Base-by-base conservation (phyloP, 2,329 filamentous ascomycete species). In the Scortechinia acanthostroma region DNA sequence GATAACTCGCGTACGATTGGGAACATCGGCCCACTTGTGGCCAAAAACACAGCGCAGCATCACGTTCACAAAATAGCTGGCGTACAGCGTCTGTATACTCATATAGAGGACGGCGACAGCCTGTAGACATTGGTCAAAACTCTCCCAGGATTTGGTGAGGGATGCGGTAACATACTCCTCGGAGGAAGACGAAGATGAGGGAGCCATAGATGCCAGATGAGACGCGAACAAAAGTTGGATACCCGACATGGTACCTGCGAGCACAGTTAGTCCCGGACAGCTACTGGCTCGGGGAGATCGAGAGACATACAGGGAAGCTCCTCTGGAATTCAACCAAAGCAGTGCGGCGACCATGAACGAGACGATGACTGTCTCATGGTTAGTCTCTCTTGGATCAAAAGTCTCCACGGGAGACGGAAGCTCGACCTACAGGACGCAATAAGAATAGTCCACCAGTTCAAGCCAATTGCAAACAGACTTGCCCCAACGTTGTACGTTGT, bases 21-120 rank as follows among this genome's bases (percentile, higher is more conserved):
- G 61, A 22, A 76, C 59, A 28, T 59, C 55, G 1, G 60, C 46
- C 63, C 64, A 68, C 2, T 51, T 51, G 17, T 53, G 51, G 1
- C 65, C 66, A 33, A 64, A 66, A 25, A 68, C 57, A 48, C 60
- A 61, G 17, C 62, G 57, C 10, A 69, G 52, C 35, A 61, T 55
- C 2, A 65, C 59, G 4, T 56, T 55, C 42, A 63, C 52, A 17
- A 44, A 44, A 17, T 16, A 17, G 16, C 20, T n/a, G 10, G n/a
- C 10, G 25, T 10, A 30, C 10, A 30, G n/a, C 10, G 10, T 30
- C n/a, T 10, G 25, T 30, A n/a, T n/a, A n/a, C n/a, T n/a, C n/a
- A n/a, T 30, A 30, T 10, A n/a, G 25, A 30, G 25, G 25, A 30
- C 25, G n/a, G n/a, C n/a, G 25, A 30, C n/a, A 10, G 19, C 52